Evolutionary conservation across 441 rosid genomes (phyloP), one percentile per base, ranked within the genome.

Genomic region (Manihot esculenta): DNA sequence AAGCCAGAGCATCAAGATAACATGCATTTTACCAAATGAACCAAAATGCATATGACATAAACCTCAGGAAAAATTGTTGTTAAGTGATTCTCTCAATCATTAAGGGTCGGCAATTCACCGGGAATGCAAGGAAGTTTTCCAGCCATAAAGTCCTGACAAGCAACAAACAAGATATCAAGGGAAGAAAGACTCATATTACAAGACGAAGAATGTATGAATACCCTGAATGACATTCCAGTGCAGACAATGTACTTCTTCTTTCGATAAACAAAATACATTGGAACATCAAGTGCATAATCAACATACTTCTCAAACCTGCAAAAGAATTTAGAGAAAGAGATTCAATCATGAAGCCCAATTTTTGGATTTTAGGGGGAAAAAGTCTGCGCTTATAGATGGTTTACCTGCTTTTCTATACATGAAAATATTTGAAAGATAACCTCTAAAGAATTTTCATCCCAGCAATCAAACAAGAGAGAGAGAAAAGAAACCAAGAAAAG

Each of bases 41-140:
- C 56, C 58, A 62, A 53, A 35, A 69, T 44, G 38, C 14, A 49
- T 12, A 26, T 13, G 42, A 61, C 58, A 63, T 4, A 48, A 27
- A 80, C 99, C 98, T 95, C 99, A 1, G 99, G 99, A 80, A 93
- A 95, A 84, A 91, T 93, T 68, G 98, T 93, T 65, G 99, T 93
- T 80, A 95, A 76, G 76, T 95, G 99, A 77, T 91, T 95, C 81
- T 95, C 99, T 98, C 99, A 95, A 79, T 95, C 99, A 69, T 89
- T 88, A 73, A 93, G 89, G 48, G 82, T 87, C 21, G 98, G 98
- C 71, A 93, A 75, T 83, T 95, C 98, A 73, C 98, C 99, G 0
- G 97, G 97, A 80, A 95, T 77, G 74, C 86, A 81, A 47, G 97
- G 90, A 83, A 95, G 98, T 77, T 91, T 93, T 75, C 98, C 99